Base-by-base conservation (phyloP, 495 filamentous ascomycete species). In the Neurospora cerealis region DNA sequence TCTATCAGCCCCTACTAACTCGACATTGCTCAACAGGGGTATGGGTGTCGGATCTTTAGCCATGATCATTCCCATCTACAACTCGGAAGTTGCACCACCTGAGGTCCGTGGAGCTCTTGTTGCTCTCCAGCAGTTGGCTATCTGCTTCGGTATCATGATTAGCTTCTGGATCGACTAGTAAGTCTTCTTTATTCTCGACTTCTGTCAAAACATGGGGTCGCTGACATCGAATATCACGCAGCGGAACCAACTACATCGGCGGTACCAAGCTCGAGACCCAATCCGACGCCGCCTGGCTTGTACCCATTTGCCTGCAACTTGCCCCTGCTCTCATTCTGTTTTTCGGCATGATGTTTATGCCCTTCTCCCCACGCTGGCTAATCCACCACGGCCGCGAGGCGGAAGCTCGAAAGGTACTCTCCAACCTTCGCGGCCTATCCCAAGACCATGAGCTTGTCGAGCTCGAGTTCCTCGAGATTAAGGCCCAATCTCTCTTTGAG, bases 91-190 rank as follows among this genome's bases (percentile, higher is more conserved):
- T 13, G 88, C 89, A 3, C 87, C 86, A 32, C 87, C 86, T 5
- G 87, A 88, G 73, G 86, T 89, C 28, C 84, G 86, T 32, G 93
- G 93, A 54, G 90, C 91, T 8, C 84, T 96, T 3, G 92, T 94
- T 9, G 92, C 90, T 8, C 83, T 92, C 0, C 92, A 96, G 80
- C 93, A 96, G 83, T 84, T 94, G 75, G 92, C 92, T 24, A 93
- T 95, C 75, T 93, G 90, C 40, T 89, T 93, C 70, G 93, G 93
- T 36, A 95, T 97, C 81, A 88, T 96, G 85, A 82, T 94, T 74
- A 89, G 87, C 74, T 96, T 94, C 84, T 96, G 93, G 93, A 92
- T 94, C 76, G 89, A 93, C 80, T 93, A 93, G 81, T 83, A 73
- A 60, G 77, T 72, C 15, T 69, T 15, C 3, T 11, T 34, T 32